Evolutionary conservation across 345 rosid genomes (phyloP), one percentile per base, ranked within the genome.

Genomic region (Salix arbutifolia): DNA sequence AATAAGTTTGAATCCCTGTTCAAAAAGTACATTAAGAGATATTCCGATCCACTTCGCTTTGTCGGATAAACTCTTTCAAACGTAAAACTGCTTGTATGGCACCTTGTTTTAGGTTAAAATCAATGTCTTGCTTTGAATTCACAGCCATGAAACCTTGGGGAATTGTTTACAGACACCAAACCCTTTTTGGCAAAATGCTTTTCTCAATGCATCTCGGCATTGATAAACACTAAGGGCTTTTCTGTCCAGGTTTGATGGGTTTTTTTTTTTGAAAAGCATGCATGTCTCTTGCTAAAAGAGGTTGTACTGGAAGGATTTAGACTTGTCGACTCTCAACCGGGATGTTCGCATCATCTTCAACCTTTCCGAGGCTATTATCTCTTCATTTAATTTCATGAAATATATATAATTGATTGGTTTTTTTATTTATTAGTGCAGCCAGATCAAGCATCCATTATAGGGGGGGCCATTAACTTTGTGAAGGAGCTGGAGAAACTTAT

Each of bases 401-500:
- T 25, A 3, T 16, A 56, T 31, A 58, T 23, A 10, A 17, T 35
- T n/a, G 31, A 46, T 70, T 68, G 0, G 28, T 21, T 38, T 28
- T 8, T 18, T 46, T 28, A 21, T 48, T 28, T 44, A 42, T 42
- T 56, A 18, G 25, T 28, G 56, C 74, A 91, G 97, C 87, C 86
- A 67, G 94, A 92, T 83, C 94, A 92, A 81, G 94, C 92, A 80
- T 92, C 97, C 53, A 89, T 90, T 65, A 69, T 92, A 21, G 97
- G 90, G 19, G 94, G 97, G 61, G 90, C 97, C 8, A 87, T 90
- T 74, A 85, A 85, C 79, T 89, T 86, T 69, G 87, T 91, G 35
- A 92, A 88, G 85, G 88, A 88, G 79, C 89, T 87, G n/a, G 97
- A 92, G 83, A 91, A 88, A 62, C 86, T 71, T 30, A 83, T 87